These are phyloP conservation scores for Fusarium transvaalense DNA, from an alignment of 2,329 filamentous ascomycete species.

Conservation along the genomic window DNA sequence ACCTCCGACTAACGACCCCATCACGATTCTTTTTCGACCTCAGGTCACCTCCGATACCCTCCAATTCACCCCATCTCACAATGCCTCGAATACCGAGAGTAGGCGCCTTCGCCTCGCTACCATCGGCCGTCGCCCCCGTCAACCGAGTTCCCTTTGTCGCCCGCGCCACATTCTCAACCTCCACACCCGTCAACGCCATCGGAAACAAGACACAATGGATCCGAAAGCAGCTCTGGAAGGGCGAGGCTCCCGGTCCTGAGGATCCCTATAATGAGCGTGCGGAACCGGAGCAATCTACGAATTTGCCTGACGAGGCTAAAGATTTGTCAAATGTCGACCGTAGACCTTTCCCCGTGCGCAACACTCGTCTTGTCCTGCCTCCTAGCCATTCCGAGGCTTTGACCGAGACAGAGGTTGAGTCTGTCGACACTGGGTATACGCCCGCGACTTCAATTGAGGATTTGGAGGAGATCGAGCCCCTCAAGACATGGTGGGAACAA, in stretches of 20 bases:
- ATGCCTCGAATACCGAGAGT: constrained; percentile 60
- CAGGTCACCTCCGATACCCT: constrained; percentile 8
- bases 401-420: constrained; percentile 50
- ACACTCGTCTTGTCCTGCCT: constrained; percentile 52
- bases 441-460: constrained; percentile 61
- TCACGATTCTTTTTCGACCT: constrained; percentile 32
- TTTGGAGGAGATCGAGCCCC: constrained; percentile 61
- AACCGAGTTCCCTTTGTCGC: constrained; percentile 48
- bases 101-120: constrained; percentile 52
- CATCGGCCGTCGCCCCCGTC: constrained; percentile 43
- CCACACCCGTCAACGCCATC: constrained; percentile 44
- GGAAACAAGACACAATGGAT: constrained; percentile 55
- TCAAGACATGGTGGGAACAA: constrained; percentile 67
- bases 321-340: constrained; percentile 40
- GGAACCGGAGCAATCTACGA: constrained; percentile 47
- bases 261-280: constrained; percentile 56
- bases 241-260: constrained; percentile 54
- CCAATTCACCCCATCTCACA: constrained; percentile 28
- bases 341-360: constrained; percentile 46
- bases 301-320: constrained; percentile 51
- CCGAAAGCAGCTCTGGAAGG: constrained; percentile 57
- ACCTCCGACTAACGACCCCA: constrained; percentile 13
- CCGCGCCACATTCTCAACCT: constrained; percentile 53
- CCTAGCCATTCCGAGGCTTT: constrained; percentile 52
- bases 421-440: constrained; percentile 56